Evolutionary conservation across 129 eudicot genomes (phyloP).

Genomic region (Chrysanthemum seticuspe): DNA sequence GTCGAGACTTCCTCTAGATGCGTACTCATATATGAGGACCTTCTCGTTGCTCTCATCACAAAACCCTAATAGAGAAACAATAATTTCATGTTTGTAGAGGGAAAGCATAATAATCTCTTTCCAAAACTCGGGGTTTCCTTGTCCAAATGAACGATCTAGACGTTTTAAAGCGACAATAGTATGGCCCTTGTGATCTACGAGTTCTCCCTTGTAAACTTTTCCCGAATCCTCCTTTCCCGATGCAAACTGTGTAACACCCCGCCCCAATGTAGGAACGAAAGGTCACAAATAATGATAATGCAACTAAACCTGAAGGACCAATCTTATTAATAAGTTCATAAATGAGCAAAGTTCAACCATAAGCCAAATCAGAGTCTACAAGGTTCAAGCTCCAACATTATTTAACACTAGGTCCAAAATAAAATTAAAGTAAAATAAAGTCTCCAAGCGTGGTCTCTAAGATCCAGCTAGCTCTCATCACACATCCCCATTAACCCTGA

Average conservation of each 20-base stretch:
- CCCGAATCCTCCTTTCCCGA: constrained; percentile 9
- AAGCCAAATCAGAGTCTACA: too few relatives aligned
- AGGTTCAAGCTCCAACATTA: too few relatives aligned
- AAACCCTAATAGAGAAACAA: not conserved
- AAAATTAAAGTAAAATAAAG: too few relatives aligned
- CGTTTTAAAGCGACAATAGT: not conserved
- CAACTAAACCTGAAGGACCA: too few relatives aligned
- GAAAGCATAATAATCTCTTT: constrained; percentile 4
- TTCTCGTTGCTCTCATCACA: constrained; percentile 3
- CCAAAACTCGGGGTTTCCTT: constrained; percentile 1
- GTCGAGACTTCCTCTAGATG: not conserved
- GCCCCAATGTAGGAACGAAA: too few relatives aligned
- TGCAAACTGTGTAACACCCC: not conserved
- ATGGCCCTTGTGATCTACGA: not conserved
- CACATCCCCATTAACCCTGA: too few relatives aligned
- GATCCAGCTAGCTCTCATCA: too few relatives aligned
- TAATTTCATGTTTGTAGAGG: not conserved
- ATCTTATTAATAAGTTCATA: too few relatives aligned
- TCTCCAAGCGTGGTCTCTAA: too few relatives aligned
- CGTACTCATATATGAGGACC: not conserved
- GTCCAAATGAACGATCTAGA: constrained; percentile 6
- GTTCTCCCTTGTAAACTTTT: not conserved
- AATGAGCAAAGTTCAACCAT: too few relatives aligned
- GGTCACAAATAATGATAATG: too few relatives aligned
- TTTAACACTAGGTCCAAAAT: too few relatives aligned